These are phyloP conservation scores for Marasmius tenuissimus DNA, from an alignment of 1,284 basidiomycete genomes.

Conservation along the genomic window DNA sequence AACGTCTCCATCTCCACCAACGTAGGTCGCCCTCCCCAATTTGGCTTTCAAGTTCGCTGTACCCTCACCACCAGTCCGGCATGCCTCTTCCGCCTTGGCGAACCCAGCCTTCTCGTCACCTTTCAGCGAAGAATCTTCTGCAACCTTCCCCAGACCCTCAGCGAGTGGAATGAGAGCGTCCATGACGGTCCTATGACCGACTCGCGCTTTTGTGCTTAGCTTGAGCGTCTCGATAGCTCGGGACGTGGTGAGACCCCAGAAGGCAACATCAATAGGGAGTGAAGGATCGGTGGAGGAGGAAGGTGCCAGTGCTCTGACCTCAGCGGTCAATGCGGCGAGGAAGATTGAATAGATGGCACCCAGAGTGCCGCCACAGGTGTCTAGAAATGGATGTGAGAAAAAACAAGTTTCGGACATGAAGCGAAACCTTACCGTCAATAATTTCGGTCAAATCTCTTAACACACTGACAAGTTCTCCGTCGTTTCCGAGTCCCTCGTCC, in stretches of 20 bases:
- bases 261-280: conserved; percentile 1
- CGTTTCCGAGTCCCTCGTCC: conserved; percentile 8
- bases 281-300: neutral
- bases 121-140: neutral
- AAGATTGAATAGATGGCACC: conserved; percentile 17
- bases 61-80: conserved; percentile 1
- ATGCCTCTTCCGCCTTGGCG: neutral
- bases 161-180: conserved; percentile 15
- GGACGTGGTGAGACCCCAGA: conserved; percentile 12
- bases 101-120: neutral
- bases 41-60: conserved; percentile 7
- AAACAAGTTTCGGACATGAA: neutral
- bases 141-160: neutral
- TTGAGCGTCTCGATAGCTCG: conserved; percentile 12
- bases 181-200: conserved; percentile 15
- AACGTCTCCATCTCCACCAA: conserved; percentile 1
- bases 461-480: conserved; percentile 12
- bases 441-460: conserved; percentile 12
- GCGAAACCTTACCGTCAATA: conserved; percentile 9
- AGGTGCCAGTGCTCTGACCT: conserved; percentile 5
- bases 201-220: conserved; percentile 13
- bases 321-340: conserved; percentile 14
- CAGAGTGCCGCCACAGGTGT: conserved; percentile 15
- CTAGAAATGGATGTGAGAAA: neutral
- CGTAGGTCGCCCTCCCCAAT: conserved; percentile 11